phyloP scores from a whole-genome alignment of 2,329 filamentous ascomycete genomes.

The Phaeosphaeriaceae sp. region DNA sequence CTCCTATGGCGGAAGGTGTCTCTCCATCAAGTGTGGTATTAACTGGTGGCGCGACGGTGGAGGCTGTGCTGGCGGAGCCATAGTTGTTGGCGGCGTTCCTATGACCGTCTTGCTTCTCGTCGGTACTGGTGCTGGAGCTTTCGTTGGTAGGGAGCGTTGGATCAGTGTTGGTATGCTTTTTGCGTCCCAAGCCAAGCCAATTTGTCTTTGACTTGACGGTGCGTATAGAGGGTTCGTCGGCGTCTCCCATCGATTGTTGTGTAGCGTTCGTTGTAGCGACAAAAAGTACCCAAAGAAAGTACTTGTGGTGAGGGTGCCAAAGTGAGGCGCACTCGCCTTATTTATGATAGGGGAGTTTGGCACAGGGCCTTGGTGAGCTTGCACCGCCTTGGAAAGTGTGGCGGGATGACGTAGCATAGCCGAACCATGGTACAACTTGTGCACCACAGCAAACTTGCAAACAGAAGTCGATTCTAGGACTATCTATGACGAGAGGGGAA shows the following conservation, averaged over 20 bases:
- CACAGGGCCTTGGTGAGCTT: conserved; percentile 7
- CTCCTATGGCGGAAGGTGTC: conserved; percentile 60
- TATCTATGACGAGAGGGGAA: not conserved
- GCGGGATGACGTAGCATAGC: conserved; percentile 10
- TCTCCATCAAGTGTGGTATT: conserved; percentile 58
- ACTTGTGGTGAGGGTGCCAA: too few relatives aligned
- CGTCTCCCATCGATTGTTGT: conserved; percentile 60
- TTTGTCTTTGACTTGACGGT: conserved; percentile 59
- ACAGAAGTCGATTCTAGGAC: conserved; percentile 3
- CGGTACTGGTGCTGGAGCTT: conserved; percentile 23
- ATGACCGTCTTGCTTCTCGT: conserved; percentile 29
- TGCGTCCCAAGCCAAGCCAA: conserved; percentile 52
- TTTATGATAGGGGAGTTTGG: too few relatives aligned
- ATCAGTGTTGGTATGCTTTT: conserved; percentile 38
- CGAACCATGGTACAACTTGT: conserved; percentile 7
- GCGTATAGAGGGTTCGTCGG: conserved; percentile 59
- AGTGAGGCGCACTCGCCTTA: too few relatives aligned
- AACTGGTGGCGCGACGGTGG: conserved; percentile 46
- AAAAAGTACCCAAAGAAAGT: too few relatives aligned
- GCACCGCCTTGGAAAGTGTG: conserved; percentile 15
- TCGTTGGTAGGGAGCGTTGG: conserved; percentile 38
- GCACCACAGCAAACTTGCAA: not conserved
- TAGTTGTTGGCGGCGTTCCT: conserved; percentile 22
- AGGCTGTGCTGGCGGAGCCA: conserved; percentile 35
- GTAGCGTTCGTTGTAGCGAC: conserved; percentile 4